These are phyloP conservation scores for Chionographis japonica DNA, from an alignment of 106 monocot species.

Conservation along the genomic window DNA sequence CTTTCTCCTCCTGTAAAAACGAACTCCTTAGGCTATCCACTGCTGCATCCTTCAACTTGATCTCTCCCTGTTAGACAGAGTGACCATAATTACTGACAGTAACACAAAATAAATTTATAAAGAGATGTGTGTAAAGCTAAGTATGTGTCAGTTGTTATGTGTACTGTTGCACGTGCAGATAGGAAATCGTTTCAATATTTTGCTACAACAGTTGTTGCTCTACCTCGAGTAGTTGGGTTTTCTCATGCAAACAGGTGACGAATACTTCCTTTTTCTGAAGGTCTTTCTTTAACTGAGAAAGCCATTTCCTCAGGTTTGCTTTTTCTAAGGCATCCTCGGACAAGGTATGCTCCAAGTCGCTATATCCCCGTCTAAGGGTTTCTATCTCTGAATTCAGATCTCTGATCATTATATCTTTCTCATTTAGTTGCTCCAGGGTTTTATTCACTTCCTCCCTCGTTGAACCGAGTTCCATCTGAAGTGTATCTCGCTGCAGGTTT, in stretches of 20 bases:
- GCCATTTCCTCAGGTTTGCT: slow-evolving; percentile 35
- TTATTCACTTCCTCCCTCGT: slow-evolving; percentile 33
- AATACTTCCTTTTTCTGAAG: slow-evolving; percentile 29
- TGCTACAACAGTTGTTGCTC: too few relatives aligned
- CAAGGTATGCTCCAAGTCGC: slow-evolving; percentile 36
- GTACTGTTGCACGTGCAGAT: too few relatives aligned
- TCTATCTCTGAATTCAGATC: slow-evolving; percentile 35
- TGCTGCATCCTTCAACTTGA: too few relatives aligned
- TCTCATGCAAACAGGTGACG: slow-evolving; percentile 14
- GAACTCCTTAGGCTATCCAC: too few relatives aligned
- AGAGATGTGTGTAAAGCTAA: too few relatives aligned
- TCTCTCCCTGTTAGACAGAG: too few relatives aligned
- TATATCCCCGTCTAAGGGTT: slow-evolving; percentile 24
- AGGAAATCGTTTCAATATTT: too few relatives aligned
- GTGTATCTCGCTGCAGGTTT: slow-evolving; percentile 24
- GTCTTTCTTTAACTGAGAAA: slow-evolving; percentile 15
- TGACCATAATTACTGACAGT: too few relatives aligned
- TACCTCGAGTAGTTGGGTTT: slow-evolving; percentile 10
- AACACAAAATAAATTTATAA: too few relatives aligned
- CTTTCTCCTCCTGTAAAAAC: too few relatives aligned
- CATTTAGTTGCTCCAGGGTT: slow-evolving; percentile 36
- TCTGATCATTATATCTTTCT: slow-evolving; percentile 36
- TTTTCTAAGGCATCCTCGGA: slow-evolving; percentile 39
- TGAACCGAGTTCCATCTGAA: slow-evolving; percentile 30
- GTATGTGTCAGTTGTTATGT: too few relatives aligned